Conservation (phyloP, 2,329 filamentous ascomycete genomes). For the Xylariaceae sp. region DNA sequence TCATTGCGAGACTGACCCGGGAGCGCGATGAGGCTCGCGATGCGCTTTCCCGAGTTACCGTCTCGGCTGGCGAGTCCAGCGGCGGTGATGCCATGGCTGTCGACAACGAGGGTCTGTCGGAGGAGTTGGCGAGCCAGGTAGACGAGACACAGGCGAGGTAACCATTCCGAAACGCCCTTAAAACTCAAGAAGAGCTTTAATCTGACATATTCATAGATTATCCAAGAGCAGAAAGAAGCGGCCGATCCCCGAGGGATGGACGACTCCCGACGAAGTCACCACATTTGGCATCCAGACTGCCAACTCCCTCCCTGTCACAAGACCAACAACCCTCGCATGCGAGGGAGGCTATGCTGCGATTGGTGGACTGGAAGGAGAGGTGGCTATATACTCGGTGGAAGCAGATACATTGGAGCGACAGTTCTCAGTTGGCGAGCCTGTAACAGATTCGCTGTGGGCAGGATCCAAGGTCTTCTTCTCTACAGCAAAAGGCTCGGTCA, state of each 20-base stretch:
- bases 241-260: slow-evolving; percentile 79
- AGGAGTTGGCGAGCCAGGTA: slow-evolving; percentile 64
- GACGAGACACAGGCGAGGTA: slow-evolving; percentile 77
- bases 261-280: slow-evolving; percentile 63
- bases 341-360: slow-evolving; percentile 63
- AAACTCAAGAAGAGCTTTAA: slow-evolving; percentile 11
- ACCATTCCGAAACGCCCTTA: neutral
- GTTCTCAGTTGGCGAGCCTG: slow-evolving; percentile 59
- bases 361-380: slow-evolving; percentile 67
- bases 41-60: slow-evolving; percentile 77
- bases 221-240: slow-evolving; percentile 88
- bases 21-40: slow-evolving; percentile 91
- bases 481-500: slow-evolving; percentile 71
- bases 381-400: slow-evolving; percentile 69
- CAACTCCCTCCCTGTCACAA: slow-evolving; percentile 42
- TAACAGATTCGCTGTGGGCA: slow-evolving; percentile 62
- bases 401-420: slow-evolving; percentile 62
- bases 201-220: slow-evolving; percentile 49
- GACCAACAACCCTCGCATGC: slow-evolving; percentile 45
- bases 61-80: slow-evolving; percentile 51
- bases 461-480: slow-evolving; percentile 65
- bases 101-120: slow-evolving; percentile 71
- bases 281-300: slow-evolving; percentile 41
- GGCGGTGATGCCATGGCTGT: slow-evolving; percentile 89
- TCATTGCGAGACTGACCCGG: slow-evolving; percentile 84